phyloP scores from a whole-genome alignment of 176 grass and related monocot species.

The Juncus effusus region DNA sequence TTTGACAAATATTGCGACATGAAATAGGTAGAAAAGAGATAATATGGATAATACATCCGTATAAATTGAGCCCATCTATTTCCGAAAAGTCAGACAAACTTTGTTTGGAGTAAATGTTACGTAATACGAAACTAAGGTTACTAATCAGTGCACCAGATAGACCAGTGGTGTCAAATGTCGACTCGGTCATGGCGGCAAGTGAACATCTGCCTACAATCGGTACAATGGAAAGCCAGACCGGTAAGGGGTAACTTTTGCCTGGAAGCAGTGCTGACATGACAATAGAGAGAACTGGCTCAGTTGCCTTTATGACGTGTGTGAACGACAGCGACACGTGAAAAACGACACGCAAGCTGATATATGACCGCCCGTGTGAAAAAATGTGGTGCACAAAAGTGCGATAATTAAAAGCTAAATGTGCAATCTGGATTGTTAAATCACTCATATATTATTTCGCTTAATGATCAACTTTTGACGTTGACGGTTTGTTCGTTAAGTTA shows the following conservation, averaged over 20 bases:
- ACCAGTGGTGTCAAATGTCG: constrained; percentile 31
- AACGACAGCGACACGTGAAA: constrained; percentile 41
- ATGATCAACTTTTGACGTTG: too few species aligned
- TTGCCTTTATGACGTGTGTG: constrained; percentile 42
- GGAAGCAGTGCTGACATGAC: constrained; percentile 31
- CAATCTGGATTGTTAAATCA: too few species aligned
- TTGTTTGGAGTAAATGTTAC: constrained; percentile 47
- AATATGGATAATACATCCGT: constrained; percentile 42
- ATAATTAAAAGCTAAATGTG: too few species aligned
- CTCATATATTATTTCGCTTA: too few species aligned
- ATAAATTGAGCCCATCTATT: constrained; percentile 41
- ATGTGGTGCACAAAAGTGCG: constrained; percentile 36
- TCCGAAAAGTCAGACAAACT: constrained; percentile 36
- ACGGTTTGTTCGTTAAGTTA: too few species aligned
- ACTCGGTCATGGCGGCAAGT: constrained; percentile 35
- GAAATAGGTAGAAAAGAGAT: constrained; percentile 41
- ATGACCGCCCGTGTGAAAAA: constrained; percentile 40
- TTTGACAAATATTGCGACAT: constrained; percentile 35
- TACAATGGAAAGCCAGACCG: constrained; percentile 40
- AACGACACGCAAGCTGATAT: constrained; percentile 49
- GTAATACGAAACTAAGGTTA: constrained; percentile 37
- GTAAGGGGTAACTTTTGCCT: constrained; percentile 35
- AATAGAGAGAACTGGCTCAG: constrained; percentile 44
- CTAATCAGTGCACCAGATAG: constrained; percentile 37
- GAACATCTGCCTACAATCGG: constrained; percentile 40